Conservation (phyloP, 2,329 filamentous ascomycete species). For the Colletotrichum godetiae region DNA sequence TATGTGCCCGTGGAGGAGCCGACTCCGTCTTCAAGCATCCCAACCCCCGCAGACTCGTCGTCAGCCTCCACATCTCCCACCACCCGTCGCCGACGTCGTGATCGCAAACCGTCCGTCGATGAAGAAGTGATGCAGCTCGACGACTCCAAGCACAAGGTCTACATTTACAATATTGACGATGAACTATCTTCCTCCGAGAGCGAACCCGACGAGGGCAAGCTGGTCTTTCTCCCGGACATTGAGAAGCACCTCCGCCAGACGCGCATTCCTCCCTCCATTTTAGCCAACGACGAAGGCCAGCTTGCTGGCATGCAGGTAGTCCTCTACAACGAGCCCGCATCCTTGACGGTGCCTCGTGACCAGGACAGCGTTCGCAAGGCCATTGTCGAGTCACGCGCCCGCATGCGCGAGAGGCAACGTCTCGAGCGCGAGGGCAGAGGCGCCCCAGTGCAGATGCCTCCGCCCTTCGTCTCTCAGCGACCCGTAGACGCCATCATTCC, state of each 20-base stretch:
- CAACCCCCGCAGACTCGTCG: conserved; percentile 37
- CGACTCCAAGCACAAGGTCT: conserved; percentile 87
- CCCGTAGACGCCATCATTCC: conserved; percentile 11
- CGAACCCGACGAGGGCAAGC: conserved; percentile 67
- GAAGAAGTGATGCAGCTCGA: conserved; percentile 85
- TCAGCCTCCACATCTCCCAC: conserved; percentile 34
- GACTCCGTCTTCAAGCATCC: conserved; percentile 35
- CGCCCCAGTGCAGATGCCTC: conserved; percentile 34
- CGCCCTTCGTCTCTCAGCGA: conserved; percentile 24
- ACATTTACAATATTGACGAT: conserved; percentile 90
- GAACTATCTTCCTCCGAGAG: conserved; percentile 77
- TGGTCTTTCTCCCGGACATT: conserved; percentile 87
- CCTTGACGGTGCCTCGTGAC: conserved; percentile 79
- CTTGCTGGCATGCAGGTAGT: conserved; percentile 78
- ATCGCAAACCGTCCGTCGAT: conserved; percentile 36
- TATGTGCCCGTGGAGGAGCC: conserved; percentile 73
- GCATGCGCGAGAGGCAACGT: conserved; percentile 71
- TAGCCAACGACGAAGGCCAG: conserved; percentile 67
- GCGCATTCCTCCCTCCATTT: conserved; percentile 74
- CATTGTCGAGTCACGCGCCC: conserved; percentile 81
- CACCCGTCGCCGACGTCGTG: conserved; percentile 31
- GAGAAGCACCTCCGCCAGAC: conserved; percentile 81
- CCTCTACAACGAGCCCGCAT: conserved; percentile 83
- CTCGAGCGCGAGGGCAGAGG: conserved; percentile 34
- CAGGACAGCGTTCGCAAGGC: conserved; percentile 84